Evolutionary conservation across 2,329 filamentous ascomycete species (phyloP).

Genomic region (Diaporthe ilicicola): DNA sequence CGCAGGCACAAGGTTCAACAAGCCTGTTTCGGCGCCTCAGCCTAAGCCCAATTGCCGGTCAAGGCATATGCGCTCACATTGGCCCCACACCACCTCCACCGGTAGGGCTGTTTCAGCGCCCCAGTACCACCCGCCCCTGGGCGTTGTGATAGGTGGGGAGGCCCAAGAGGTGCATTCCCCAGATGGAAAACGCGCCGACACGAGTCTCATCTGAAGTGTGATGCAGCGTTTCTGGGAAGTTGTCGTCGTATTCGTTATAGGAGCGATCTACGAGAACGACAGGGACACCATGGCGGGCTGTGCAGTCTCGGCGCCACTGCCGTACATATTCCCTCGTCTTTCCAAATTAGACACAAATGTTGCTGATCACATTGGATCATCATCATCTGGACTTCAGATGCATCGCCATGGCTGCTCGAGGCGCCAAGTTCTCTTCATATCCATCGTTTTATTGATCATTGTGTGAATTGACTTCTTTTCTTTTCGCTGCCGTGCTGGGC

Average conservation of each 20-base stretch:
- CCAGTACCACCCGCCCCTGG: background rate
- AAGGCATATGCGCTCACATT: background rate
- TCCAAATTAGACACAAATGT: too few species aligned
- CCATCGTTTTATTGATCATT: background rate
- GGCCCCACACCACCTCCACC: slow-evolving; percentile 9
- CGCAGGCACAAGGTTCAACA: background rate
- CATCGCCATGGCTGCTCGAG: slow-evolving; percentile 2
- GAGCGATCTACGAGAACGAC: background rate
- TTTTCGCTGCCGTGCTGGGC: background rate
- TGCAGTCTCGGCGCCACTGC: background rate
- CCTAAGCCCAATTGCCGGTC: background rate
- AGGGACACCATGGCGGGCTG: slow-evolving; percentile 5
- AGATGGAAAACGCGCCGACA: slow-evolving; percentile 11
- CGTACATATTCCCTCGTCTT: background rate
- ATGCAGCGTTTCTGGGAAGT: background rate
- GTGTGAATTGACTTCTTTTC: background rate
- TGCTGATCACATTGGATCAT: slow-evolving; percentile 13
- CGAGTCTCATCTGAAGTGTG: slow-evolving; percentile 16
- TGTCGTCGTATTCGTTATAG: background rate
- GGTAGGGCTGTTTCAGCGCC: slow-evolving; percentile 21
- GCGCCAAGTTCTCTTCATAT: background rate
- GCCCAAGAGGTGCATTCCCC: background rate
- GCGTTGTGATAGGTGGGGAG: background rate
- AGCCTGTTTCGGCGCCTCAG: slow-evolving; percentile 4
- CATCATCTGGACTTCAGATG: slow-evolving; percentile 3